Evolutionary conservation across 352 stramenopile genomes (phyloP).

Genomic region (Pythium phragmiticola): DNA sequence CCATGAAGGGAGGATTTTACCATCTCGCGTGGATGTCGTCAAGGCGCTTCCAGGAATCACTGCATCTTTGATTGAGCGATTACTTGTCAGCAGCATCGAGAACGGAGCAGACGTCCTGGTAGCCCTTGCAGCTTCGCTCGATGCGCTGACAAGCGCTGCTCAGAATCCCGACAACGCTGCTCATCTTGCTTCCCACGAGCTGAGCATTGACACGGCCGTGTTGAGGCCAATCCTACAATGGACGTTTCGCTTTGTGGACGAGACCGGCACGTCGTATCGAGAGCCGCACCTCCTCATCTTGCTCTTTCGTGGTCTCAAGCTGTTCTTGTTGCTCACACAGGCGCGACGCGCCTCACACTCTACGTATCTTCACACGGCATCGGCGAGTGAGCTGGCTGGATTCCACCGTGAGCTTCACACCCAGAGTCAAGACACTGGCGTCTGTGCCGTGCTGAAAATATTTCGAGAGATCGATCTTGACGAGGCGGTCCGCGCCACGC

Average conservation of each 20-base stretch:
- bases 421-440: slow-evolving; percentile 5
- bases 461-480: not conserved
- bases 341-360: not conserved
- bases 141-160: not conserved
- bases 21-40: not conserved
- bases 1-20: slow-evolving; percentile 12
- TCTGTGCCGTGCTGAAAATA: slow-evolving; percentile 14
- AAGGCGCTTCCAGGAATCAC: not conserved
- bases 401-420: slow-evolving; percentile 6
- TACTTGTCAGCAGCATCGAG: not conserved
- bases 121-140: not conserved
- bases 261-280: slow-evolving; percentile 7
- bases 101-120: not conserved
- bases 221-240: slow-evolving; percentile 10
- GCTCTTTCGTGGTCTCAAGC: slow-evolving; percentile 1
- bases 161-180: slow-evolving; percentile 3
- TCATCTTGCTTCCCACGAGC: not conserved
- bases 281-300: slow-evolving; percentile 14
- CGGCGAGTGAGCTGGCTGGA: not conserved
- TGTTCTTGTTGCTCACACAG: slow-evolving; percentile 3
- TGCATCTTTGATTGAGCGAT: not conserved
- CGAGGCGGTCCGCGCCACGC: not conserved
- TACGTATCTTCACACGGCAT: not conserved
- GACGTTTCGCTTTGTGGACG: slow-evolving; percentile 14
- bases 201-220: not conserved